phyloP scores from a whole-genome alignment of 2,329 filamentous ascomycete genomes.

The Venturia pyrina region DNA sequence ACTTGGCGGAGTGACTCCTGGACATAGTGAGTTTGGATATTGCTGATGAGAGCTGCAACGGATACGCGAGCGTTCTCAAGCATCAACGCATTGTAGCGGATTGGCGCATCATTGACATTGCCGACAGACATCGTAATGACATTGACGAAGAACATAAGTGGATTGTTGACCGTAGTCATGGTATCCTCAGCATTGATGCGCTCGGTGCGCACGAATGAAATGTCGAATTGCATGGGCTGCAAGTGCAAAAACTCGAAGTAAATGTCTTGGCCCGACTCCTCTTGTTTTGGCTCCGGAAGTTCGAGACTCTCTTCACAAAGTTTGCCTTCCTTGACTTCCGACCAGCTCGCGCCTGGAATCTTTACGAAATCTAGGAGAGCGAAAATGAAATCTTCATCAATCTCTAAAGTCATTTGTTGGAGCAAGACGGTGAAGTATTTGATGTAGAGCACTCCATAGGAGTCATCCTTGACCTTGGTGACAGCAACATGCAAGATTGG shows the following conservation, averaged over 20 bases:
- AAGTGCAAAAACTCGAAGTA: constrained; percentile 97
- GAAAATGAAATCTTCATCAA: constrained; percentile 97
- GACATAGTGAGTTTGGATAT: constrained; percentile 88
- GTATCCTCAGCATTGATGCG: constrained; percentile 94
- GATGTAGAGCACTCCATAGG: constrained; percentile 94
- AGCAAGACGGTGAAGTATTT: constrained; percentile 92
- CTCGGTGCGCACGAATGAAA: constrained; percentile 95
- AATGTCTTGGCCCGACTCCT: constrained; percentile 81
- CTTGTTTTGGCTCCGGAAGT: constrained; percentile 81
- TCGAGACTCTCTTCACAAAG: constrained; percentile 84
- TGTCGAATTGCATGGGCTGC: constrained; percentile 94
- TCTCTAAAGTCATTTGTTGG: constrained; percentile 95
- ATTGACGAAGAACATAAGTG: constrained; percentile 97
- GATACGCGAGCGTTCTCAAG: constrained; percentile 93
- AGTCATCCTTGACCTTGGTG: constrained; percentile 94
- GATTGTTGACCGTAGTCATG: constrained; percentile 71
- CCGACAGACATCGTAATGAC: constrained; percentile 99
- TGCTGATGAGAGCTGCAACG: constrained; percentile 69
- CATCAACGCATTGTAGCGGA: constrained; percentile 86
- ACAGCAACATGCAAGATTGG: constrained; percentile 88
- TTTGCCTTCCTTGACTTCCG: constrained; percentile 69
- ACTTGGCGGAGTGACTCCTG: constrained; percentile 94
- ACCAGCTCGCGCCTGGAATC: constrained; percentile 81
- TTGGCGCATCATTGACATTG: constrained; percentile 95
- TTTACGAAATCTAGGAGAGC: constrained; percentile 91